Evolutionary conservation across 1,284 basidiomycete species (phyloP), one percentile per base, ranked within the genome.

Genomic region (Sanguinoderma infundibulare): DNA sequence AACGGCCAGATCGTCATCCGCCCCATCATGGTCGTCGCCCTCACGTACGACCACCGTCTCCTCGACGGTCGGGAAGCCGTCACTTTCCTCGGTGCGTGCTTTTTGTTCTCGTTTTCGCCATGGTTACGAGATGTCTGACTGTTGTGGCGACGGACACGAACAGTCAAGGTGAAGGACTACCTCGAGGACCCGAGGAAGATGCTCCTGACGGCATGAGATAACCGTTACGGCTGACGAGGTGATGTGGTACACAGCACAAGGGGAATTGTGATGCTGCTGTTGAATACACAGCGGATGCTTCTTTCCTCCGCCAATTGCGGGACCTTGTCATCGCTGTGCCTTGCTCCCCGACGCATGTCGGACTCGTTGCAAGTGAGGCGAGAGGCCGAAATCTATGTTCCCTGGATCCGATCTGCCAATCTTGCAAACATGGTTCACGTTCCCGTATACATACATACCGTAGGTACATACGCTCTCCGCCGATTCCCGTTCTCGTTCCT

Each of bases 21-120:
- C 66, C 95, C 95, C 32, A 94, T 98, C 80, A 98, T 98, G 96
- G 88, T 98, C 60, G 89, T 96, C 63, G 94, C 94, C 17, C 85
- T 97, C 62, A 98, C 96, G 3, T 98, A 98, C 77, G 96, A 99
- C 79, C 97, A 99, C 81, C 87, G 97, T 68, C 80, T 99, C 72
- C 85, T 99, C 67, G 97, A 99, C 74, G 97, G 97, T 50, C 85
- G 97, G 71, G 97, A 99, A 79, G 97, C 94, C 40, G 94, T 96
- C 60, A 98, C 96, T 40, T 98, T 99, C 95, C 90, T 99, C 67
- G 95, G 95, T 94, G 72, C 73, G 91, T 80, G 72, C 73, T 91
- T 80, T 49, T 50, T 24, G 53, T 49, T 10, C 55, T 68, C 53
- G 22, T 26, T 28, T 47, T 26, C 44, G 8, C 20, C 39, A 3